Base-by-base conservation (phyloP, 805 yeast genomes). In the Yueomyces sinensis region DNA sequence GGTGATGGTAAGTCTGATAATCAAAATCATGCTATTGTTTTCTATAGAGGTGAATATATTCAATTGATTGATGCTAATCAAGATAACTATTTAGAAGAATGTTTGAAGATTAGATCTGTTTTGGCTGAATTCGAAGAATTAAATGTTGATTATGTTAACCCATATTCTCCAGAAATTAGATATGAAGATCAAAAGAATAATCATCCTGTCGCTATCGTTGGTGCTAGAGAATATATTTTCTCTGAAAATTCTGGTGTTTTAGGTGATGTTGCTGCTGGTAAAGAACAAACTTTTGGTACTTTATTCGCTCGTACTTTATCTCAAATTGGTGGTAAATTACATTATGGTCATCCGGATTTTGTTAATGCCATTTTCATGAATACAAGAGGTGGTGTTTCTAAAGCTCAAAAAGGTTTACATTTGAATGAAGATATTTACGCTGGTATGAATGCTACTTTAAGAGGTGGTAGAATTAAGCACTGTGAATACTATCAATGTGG, bases 1-100 rank as follows among this genome's bases (percentile, higher is more conserved):
- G 93, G 93, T 62, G 93, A 81, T 59, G 93, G 93, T 61, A 81
- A 81, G 57, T 79, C 89, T 38, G 93, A 81, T 65, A 81, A 81
- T 54, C 93, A 81, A 58, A 81, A 81, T 56, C 87, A 80, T 60
- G 73, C 91, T 32, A 54, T 81, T 39, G 76, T 81, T 39, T 81
- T 81, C 59, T 70, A 78, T 57, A 70, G 93, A 61, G 93, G 93
- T 62, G 93, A 81, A 58, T 81, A 81, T 58, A 70, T 81, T 46
- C 89, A 81, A 59, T 68, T 81, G 61, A 75, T 81, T 46, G 93
- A 81, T 69, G 87, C 93, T 35, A 81, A 81, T 55, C 93, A 81
- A 61, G 93, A 81, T 59, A 81, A 81, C 62, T 81, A 81, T 50
- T 59, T 81, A 55, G 93, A 81, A 61, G 93, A 81, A 59, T 81